These are phyloP conservation scores for Barnettozyma populi DNA, from an alignment of 805 yeast species.

Conservation along the genomic window DNA sequence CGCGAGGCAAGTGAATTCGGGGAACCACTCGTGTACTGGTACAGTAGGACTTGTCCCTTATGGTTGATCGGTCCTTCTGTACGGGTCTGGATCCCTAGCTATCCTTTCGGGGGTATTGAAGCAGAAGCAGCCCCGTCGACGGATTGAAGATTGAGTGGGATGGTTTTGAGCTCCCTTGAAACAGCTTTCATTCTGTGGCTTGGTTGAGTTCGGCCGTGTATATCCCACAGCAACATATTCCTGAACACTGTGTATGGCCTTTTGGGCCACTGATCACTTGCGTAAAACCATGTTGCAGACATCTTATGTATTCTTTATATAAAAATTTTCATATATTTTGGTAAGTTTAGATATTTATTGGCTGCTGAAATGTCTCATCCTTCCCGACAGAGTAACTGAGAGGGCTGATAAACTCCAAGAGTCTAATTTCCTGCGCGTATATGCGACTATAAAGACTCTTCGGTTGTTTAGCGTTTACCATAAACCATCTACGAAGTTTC, in stretches of 20 bases:
- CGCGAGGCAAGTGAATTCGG: constrained; percentile 29
- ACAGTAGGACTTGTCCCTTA: constrained; percentile 17
- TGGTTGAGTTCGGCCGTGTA: constrained; percentile 35
- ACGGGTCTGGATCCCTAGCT: constrained; percentile 33
- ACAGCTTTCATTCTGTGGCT: constrained; percentile 13
- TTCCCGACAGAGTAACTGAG: no score
- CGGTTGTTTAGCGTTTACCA: no score
- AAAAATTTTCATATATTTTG: not conserved
- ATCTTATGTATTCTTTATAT: constrained; percentile 30
- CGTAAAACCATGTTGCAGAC: constrained; percentile 99
- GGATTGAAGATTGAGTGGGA: constrained; percentile 74
- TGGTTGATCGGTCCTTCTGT: constrained; percentile 58
- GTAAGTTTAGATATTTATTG: not conserved
- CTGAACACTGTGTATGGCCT: constrained; percentile 97
- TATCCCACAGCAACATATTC: constrained; percentile 92
- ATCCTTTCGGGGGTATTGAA: constrained; percentile 33
- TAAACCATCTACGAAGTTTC: not conserved
- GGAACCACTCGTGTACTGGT: constrained; percentile 16
- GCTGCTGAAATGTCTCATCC: no score
- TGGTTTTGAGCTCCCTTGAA: constrained; percentile 53
- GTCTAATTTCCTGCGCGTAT: no score
- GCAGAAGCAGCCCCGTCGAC: constrained; percentile 97
- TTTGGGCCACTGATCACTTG: constrained; percentile 89
- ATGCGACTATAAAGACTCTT: no score
- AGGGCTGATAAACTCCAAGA: no score